Evolutionary conservation across 768 basidiomycete genomes (phyloP).

Genomic region (Boletus coccyginus): DNA sequence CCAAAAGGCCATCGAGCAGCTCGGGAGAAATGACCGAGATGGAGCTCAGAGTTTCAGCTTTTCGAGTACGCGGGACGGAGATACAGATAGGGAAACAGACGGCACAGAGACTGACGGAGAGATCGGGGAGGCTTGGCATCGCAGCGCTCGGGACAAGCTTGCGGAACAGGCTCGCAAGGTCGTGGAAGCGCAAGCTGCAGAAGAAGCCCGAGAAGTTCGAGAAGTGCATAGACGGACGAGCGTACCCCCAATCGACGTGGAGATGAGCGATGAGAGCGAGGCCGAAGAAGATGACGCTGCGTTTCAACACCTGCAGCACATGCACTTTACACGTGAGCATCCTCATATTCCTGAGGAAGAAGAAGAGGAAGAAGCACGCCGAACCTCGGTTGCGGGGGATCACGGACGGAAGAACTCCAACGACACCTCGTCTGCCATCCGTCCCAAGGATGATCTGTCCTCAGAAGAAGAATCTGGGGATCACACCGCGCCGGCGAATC

Average conservation of each 20-base stretch:
- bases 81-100: slow-evolving; percentile 45
- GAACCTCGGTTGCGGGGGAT: slow-evolving; percentile 23
- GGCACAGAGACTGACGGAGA: slow-evolving; percentile 50
- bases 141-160: slow-evolving; percentile 58
- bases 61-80: slow-evolving; percentile 59
- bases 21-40: slow-evolving; percentile 58
- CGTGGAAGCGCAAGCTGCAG: slow-evolving; percentile 40
- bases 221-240: slow-evolving; percentile 41
- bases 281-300: slow-evolving; percentile 51
- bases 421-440: slow-evolving; percentile 35
- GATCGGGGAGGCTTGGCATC: slow-evolving; percentile 64
- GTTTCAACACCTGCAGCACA: slow-evolving; percentile 35
- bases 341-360: slow-evolving; percentile 71
- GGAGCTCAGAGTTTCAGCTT: slow-evolving; percentile 75
- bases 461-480: slow-evolving; percentile 8
- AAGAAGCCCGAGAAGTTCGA: slow-evolving; percentile 52
- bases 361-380: slow-evolving; percentile 47
- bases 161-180: slow-evolving; percentile 68
- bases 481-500: slow-evolving; percentile 17
- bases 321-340: slow-evolving; percentile 44
- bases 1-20: slow-evolving; percentile 86
- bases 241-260: slow-evolving; percentile 69
- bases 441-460: slow-evolving; percentile 18
- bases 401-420: slow-evolving; percentile 21
- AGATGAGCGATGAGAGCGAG: slow-evolving; percentile 82